Evolutionary conservation across 2,329 filamentous ascomycete species (phyloP).

Genomic region (Monilinia laxa): DNA sequence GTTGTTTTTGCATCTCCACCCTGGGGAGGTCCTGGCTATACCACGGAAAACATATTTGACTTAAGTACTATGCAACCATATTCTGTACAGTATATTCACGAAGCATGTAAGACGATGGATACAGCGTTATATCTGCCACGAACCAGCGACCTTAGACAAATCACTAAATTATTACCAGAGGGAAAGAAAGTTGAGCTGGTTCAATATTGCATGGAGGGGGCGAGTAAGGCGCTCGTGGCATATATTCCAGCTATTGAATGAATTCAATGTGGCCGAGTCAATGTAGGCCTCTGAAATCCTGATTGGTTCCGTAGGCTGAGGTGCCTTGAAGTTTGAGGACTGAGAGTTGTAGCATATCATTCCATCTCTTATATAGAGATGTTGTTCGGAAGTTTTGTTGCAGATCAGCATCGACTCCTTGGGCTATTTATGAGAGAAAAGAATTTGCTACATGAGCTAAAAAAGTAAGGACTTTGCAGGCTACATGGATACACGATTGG

Average conservation of each 20-base stretch:
- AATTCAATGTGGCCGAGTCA: neutral
- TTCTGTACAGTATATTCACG: constrained; percentile 61
- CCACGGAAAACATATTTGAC: constrained; percentile 71
- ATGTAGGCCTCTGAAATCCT: neutral
- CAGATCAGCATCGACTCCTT: constrained; percentile 18
- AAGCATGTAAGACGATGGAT: constrained; percentile 58
- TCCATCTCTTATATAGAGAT: constrained; percentile 12
- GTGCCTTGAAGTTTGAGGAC: neutral
- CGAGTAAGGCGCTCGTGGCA: constrained; percentile 77
- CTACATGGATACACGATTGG: neutral
- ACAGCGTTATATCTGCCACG: constrained; percentile 81
- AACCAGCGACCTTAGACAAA: constrained; percentile 77
- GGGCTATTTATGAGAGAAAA: constrained; percentile 3
- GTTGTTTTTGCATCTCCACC: constrained; percentile 72
- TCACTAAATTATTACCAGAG: constrained; percentile 57
- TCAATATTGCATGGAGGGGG: constrained; percentile 89
- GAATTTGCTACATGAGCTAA: neutral
- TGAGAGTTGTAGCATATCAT: neutral
- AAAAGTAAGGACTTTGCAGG: neutral
- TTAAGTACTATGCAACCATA: constrained; percentile 88
- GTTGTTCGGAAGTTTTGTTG: constrained; percentile 18
- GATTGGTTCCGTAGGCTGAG: neutral
- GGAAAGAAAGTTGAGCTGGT: constrained; percentile 66
- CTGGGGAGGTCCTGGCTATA: constrained; percentile 70
- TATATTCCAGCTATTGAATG: constrained; percentile 50